phyloP scores from a whole-genome alignment of 495 filamentous ascomycete genomes.

The Talaromyces ruber region DNA sequence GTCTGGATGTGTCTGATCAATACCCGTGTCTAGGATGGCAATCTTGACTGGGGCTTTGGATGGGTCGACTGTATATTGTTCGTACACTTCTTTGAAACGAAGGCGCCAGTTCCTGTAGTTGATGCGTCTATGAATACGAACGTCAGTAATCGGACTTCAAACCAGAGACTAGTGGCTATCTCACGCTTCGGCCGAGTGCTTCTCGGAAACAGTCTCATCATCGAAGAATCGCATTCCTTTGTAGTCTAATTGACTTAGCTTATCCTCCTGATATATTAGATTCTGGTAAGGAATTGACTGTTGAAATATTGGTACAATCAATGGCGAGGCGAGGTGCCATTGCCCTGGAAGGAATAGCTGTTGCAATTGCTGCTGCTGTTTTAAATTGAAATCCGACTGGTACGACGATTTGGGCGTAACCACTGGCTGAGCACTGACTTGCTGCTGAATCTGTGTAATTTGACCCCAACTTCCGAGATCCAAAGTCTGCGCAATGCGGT shows the following conservation, averaged over 20 bases:
- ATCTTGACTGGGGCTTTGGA: neutral
- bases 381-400: neutral
- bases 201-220: neutral
- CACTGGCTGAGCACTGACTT: neutral
- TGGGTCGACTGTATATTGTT: neutral
- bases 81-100: neutral
- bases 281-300: neutral
- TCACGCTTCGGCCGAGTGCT: neutral
- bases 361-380: neutral
- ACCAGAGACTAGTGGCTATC: neutral
- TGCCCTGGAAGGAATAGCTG: neutral
- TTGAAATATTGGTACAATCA: neutral
- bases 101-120: neutral
- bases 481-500: neutral
- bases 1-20: slow-evolving; percentile 1
- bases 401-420: neutral
- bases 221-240: neutral
- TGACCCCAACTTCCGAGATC: neutral
- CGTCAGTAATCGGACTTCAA: neutral
- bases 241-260: neutral
- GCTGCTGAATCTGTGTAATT: neutral
- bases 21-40: slow-evolving; percentile 4
- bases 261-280: neutral
- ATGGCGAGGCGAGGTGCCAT: neutral
- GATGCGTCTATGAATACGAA: neutral